phyloP scores from a whole-genome alignment of 2,329 filamentous ascomycete species.

The Hypoxylon sp. region DNA sequence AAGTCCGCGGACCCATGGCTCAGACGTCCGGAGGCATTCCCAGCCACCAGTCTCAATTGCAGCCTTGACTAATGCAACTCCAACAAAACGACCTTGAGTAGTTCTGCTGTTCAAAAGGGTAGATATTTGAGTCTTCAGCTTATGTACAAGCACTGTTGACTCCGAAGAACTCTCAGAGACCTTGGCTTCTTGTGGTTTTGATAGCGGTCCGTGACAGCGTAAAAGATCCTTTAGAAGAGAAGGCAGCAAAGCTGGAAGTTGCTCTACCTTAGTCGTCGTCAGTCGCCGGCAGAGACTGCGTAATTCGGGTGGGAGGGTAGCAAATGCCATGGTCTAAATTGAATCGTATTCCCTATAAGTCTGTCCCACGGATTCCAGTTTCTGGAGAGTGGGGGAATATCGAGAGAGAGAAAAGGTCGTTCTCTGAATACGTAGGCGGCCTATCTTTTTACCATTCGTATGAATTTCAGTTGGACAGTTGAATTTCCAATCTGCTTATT shows the following conservation, averaged over 20 bases:
- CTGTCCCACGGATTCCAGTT: too few relatives aligned
- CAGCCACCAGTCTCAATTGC: conserved; percentile 84
- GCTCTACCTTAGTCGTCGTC: conserved; percentile 73
- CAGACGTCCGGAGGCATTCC: conserved; percentile 77
- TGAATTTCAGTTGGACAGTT: too few relatives aligned
- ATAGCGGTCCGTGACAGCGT: conserved; percentile 68
- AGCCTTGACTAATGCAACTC: conserved; percentile 80
- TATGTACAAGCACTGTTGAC: conserved; percentile 76
- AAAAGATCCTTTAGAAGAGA: conserved; percentile 70
- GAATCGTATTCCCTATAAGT: too few relatives aligned
- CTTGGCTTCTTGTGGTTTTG: conserved; percentile 67
- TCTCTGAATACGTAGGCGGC: too few relatives aligned
- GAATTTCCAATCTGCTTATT: too few relatives aligned
- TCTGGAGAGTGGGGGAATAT: too few relatives aligned
- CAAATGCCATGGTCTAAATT: conserved; percentile 41
- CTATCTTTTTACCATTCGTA: too few relatives aligned
- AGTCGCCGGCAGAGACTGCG: conserved; percentile 74
- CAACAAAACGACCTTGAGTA: conserved; percentile 78
- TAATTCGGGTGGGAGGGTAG: conserved; percentile 64
- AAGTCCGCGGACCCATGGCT: conserved; percentile 80
- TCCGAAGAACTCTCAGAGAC: conserved; percentile 70
- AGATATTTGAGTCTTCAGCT: conserved; percentile 79
- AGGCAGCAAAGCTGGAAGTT: conserved; percentile 78
- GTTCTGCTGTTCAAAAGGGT: conserved; percentile 81
- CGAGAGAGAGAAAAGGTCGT: too few relatives aligned